A percentile compares a stretch with the other conserved stretches of the same genome.
phyloP scores from a whole-genome alignment of 495 filamentous ascomycete species.

The Neurospora sp. region DNA sequence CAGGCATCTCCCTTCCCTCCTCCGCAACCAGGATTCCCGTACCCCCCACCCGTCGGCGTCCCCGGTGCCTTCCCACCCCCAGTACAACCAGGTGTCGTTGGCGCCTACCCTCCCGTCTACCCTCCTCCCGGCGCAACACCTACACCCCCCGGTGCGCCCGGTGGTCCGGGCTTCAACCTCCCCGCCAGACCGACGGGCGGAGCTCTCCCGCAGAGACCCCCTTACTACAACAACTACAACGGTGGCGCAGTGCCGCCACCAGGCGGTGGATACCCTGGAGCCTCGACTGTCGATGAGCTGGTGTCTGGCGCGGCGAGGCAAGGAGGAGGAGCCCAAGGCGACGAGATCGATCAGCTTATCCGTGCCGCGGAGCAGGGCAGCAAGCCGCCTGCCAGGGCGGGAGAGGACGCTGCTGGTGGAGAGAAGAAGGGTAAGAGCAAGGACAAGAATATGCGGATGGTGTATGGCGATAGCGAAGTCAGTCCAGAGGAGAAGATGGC shows the following conservation, averaged over 20 bases:
- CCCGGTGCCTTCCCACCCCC: constrained; percentile 20
- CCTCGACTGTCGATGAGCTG: constrained; percentile 53
- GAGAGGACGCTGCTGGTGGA: constrained; percentile 35
- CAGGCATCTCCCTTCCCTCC: constrained; percentile 35
- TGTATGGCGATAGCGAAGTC: constrained; percentile 67
- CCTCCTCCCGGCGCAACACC: constrained; percentile 11
- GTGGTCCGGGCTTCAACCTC: constrained; percentile 20
- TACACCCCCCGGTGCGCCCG: not conserved
- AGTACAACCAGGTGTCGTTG: constrained; percentile 20
- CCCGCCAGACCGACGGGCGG: constrained; percentile 31
- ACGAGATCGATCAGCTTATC: constrained; percentile 49
- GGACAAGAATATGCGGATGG: constrained; percentile 57
- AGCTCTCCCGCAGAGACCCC: constrained; percentile 23
- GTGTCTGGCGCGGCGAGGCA: constrained; percentile 40
- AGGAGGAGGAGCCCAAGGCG: constrained; percentile 19
- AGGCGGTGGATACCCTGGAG: constrained; percentile 2
- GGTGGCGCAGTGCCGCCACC: constrained; percentile 3
- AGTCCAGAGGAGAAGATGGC: constrained; percentile 88
- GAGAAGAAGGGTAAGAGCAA: constrained; percentile 67
- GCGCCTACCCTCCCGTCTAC: constrained; percentile 22
- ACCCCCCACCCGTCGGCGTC: constrained; percentile 9
- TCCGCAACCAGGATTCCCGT: constrained; percentile 29
- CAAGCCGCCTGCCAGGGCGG: constrained; percentile 36
- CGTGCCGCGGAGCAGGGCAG: constrained; percentile 49
- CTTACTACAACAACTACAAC: constrained; percentile 16